Evolutionary conservation across 139 green algal genomes (phyloP).

Genomic region (Chlamydomonas applanata): DNA sequence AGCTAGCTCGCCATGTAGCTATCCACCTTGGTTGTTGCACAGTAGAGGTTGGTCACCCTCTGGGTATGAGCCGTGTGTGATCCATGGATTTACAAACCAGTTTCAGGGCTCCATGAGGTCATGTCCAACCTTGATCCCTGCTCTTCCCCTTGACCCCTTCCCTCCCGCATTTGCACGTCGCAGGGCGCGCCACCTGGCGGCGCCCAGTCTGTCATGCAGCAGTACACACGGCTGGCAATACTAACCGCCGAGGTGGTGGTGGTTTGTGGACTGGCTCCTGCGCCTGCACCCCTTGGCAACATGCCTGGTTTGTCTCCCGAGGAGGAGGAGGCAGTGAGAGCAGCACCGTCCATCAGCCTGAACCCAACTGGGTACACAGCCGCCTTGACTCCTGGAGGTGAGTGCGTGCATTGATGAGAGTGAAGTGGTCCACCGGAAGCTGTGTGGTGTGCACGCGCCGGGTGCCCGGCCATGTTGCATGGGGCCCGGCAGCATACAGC

Average conservation of each 20-base stretch:
- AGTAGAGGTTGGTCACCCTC: too few relatives aligned
- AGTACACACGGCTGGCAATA: slow-evolving; percentile 69
- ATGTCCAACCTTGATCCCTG: not conserved
- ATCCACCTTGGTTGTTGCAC: too few relatives aligned
- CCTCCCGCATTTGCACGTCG: not conserved
- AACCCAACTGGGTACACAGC: not conserved
- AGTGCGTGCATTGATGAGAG: too few relatives aligned
- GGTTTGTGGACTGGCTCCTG: slow-evolving; percentile 24
- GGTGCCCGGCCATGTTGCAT: too few relatives aligned
- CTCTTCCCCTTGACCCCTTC: not conserved
- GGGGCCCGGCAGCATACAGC: too few relatives aligned
- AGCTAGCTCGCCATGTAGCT: too few relatives aligned
- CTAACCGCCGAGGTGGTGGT: slow-evolving; percentile 58
- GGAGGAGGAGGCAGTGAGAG: not conserved
- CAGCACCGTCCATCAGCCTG: not conserved
- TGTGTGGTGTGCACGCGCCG: too few relatives aligned
- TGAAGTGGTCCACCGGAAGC: too few relatives aligned
- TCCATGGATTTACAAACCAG: too few relatives aligned
- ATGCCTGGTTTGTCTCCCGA: not conserved
- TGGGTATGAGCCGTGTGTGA: too few relatives aligned
- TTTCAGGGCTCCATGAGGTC: too few relatives aligned
- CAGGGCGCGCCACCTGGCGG: slow-evolving; percentile 1
- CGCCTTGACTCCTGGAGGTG: not conserved
- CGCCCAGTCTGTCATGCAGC: slow-evolving; percentile 50
- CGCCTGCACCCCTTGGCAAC: slow-evolving; percentile 18